phyloP scores from a whole-genome alignment of 371 early-diverging fungal genomes.

The Encephalitozoon hellem region DNA sequence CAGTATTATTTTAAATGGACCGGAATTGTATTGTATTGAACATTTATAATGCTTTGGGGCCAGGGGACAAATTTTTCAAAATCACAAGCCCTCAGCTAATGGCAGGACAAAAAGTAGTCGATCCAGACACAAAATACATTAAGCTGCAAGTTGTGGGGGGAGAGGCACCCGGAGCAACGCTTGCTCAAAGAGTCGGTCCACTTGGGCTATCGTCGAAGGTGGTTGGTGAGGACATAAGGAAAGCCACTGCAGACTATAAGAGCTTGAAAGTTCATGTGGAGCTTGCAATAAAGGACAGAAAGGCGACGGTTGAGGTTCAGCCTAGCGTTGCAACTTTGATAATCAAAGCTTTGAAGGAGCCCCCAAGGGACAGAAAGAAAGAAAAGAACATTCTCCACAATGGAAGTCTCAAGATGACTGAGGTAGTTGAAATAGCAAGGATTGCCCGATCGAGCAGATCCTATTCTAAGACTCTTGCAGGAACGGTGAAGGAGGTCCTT shows the following conservation, averaged over 20 bases:
- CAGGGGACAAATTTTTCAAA: not conserved
- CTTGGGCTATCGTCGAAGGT: conserved; percentile 98
- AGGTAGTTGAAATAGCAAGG: conserved; percentile 88
- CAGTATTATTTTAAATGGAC: not conserved
- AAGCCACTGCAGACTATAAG: conserved; percentile 95
- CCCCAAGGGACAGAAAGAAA: conserved; percentile 89
- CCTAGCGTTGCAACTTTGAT: conserved; percentile 92
- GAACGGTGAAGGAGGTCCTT: conserved; percentile 93
- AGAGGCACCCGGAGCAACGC: conserved; percentile 92
- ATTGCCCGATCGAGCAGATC: conserved; percentile 80
- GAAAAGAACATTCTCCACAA: conserved; percentile 79
- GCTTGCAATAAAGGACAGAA: conserved; percentile 97
- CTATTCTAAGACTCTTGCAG: conserved; percentile 71
- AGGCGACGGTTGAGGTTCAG: conserved; percentile 87
- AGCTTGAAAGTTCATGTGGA: conserved; percentile 91
- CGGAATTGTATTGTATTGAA: not conserved
- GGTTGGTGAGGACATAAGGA: conserved; percentile 98
- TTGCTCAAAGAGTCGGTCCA: conserved; percentile 98
- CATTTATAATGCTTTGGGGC: not conserved
- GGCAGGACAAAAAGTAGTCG: not conserved
- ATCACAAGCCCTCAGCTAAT: not conserved
- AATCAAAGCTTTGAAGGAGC: conserved; percentile 93
- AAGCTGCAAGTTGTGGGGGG: conserved; percentile 72
- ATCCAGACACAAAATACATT: conserved; percentile 31
- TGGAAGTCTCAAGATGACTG: conserved; percentile 63